Base-by-base conservation (phyloP, 148 eudicot species). In the Chenopodium formosanum region DNA sequence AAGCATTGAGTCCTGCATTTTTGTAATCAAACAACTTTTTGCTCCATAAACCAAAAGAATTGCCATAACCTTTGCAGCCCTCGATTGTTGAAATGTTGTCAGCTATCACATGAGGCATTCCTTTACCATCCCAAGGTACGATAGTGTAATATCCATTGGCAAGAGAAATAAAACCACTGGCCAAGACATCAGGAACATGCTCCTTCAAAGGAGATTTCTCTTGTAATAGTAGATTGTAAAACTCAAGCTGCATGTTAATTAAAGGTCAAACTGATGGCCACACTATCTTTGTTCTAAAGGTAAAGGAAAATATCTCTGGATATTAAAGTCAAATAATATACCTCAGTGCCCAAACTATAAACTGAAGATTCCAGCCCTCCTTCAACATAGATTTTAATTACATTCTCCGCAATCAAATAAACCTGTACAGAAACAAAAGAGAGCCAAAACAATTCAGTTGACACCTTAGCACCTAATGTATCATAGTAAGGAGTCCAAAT, bases 311-410 rank as follows among this genome's bases (percentile, higher is more conserved):
- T 3, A 75, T 72, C 76, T 81, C 13, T 44, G 75, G 63, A 74
- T 47, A 7, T 67, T 56, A 65, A 52, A 67, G 69, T n/a, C 56
- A 17, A 77, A 79, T 56, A 44, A 65, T 23, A 73, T 91, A 94
- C 99, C 97, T 94, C 98, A 83, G 98, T 92, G 82, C 97, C 99
- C 80, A 95, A 87, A 85, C 90, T 85, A 86, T 90, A 85, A 82
- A 95, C 89, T 62, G 92, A 89, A 85, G 90, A 80, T 91, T 94
- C 92, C 79, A 95, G 86, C 46, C 99, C 99, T 37, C 84, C 97
- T 87, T 95, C 99, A 83, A 91, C 94, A 86, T 86, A 95, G 60
- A 95, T 80, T 89, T 95, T 95, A 82, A 92, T 80, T 7, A 90
- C 99, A 82, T 86, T 86, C 74, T 89, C 95, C 76, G 73, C 89